Evolutionary conservation across 2,329 filamentous ascomycete genomes (phyloP).

Genomic region (Karstenula rhodostoma): DNA sequence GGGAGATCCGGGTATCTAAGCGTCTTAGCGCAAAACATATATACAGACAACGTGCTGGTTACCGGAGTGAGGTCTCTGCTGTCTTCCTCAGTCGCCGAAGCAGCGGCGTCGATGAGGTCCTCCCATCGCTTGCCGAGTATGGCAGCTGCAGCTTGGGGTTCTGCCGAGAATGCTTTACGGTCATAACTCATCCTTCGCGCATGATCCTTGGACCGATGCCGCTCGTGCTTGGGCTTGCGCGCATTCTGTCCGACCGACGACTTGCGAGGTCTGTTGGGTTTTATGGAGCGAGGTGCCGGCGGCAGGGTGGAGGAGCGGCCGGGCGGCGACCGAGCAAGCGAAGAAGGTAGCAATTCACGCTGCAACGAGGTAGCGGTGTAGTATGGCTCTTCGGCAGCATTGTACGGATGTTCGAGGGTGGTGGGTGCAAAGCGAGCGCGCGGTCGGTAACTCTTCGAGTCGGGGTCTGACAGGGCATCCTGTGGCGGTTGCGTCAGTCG

Average conservation of each 20-base stretch:
- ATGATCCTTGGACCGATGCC: slow-evolving; percentile 78
- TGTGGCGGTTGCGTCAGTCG: slow-evolving; percentile 37
- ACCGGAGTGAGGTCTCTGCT: slow-evolving; percentile 87
- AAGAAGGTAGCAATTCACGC: slow-evolving; percentile 82
- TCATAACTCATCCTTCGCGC: slow-evolving; percentile 76
- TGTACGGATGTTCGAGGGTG: slow-evolving; percentile 74
- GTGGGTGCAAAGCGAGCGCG: slow-evolving; percentile 51
- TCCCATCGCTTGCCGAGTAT: slow-evolving; percentile 90
- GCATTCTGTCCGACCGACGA: slow-evolving; percentile 84
- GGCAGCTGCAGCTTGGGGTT: slow-evolving; percentile 77
- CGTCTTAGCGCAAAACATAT: slow-evolving; percentile 28
- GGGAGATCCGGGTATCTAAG: slow-evolving; percentile 58
- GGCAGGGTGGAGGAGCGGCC: slow-evolving; percentile 88
- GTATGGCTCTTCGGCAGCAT: slow-evolving; percentile 52
- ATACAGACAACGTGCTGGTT: slow-evolving; percentile 53
- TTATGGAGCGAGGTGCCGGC: slow-evolving; percentile 77
- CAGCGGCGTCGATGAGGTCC: slow-evolving; percentile 92
- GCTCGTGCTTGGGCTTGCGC: slow-evolving; percentile 79
- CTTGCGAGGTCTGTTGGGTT: slow-evolving; percentile 78
- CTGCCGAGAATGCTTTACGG: slow-evolving; percentile 85
- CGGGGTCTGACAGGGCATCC: slow-evolving; percentile 50
- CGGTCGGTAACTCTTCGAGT: slow-evolving; percentile 48
- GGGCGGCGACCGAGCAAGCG: slow-evolving; percentile 81
- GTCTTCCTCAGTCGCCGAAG: slow-evolving; percentile 91
- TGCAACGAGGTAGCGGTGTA: slow-evolving; percentile 64